Evolutionary conservation across 1,139 yeast genomes (phyloP).

Genomic region (Candida sp.): DNA sequence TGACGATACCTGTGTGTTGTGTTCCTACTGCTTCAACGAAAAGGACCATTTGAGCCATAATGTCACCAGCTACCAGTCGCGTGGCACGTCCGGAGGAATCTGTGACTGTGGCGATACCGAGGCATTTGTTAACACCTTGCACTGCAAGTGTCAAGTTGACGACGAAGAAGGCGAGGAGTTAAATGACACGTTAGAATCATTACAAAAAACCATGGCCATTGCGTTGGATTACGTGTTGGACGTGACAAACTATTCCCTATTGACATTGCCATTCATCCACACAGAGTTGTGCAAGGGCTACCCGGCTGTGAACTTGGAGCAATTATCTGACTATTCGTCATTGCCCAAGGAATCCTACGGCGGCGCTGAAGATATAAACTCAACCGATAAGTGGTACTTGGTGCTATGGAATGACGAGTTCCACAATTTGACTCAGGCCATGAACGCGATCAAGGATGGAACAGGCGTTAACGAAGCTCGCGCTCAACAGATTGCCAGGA

Average conservation of each 20-base stretch:
- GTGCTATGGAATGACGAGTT: conserved; percentile 78
- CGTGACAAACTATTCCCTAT: conserved; percentile 40
- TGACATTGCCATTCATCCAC: conserved; percentile 40
- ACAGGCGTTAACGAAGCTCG: conserved; percentile 23
- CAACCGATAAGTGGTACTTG: conserved; percentile 41
- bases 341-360: conserved; percentile 35
- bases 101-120: conserved; percentile 95
- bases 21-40: conserved; percentile 70
- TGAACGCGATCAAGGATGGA: conserved; percentile 42
- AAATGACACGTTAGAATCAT: conserved; percentile 19
- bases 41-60: conserved; percentile 69
- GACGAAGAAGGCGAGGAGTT: conserved; percentile 8
- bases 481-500: conserved; percentile 37
- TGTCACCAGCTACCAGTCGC: conserved; percentile 56
- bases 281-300: conserved; percentile 24
- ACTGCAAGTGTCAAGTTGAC: conserved; percentile 49
- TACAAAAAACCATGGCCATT: conserved; percentile 35
- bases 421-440: conserved; percentile 59
- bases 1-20: conserved; percentile 77
- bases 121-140: conserved; percentile 66
- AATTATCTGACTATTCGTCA: conserved; percentile 31
- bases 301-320: conserved; percentile 23
- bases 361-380: conserved; percentile 29
- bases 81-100: conserved; percentile 57
- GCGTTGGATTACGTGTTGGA: conserved; percentile 55